Conservation (phyloP, 75 land plant species). For the Pinus albicaulis region DNA sequence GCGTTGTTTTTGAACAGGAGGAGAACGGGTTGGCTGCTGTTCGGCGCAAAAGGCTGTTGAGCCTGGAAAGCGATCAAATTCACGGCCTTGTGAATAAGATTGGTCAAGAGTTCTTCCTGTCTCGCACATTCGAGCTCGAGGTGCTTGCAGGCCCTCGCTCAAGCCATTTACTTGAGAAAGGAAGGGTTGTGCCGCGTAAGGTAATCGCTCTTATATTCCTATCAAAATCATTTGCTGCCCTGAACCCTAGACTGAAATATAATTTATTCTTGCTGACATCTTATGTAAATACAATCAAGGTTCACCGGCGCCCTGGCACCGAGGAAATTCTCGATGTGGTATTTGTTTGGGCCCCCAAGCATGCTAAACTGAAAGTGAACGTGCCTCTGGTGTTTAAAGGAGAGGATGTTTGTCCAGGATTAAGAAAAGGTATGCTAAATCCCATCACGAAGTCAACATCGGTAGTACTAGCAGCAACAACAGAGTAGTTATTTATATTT, state of each 20-base stretch:
- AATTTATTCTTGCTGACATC: neutral
- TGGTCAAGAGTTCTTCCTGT: conserved; percentile 31
- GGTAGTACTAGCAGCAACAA: no score
- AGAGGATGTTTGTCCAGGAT: conserved; percentile 68
- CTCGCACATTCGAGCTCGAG: conserved; percentile 39
- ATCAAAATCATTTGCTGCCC: neutral
- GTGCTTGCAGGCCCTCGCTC: conserved; percentile 61
- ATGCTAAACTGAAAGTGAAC: conserved; percentile 53
- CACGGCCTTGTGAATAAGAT: conserved; percentile 26
- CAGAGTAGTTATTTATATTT: no score
- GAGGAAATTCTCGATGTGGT: conserved; percentile 74
- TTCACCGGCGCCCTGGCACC: conserved; percentile 57
- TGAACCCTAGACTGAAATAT: neutral
- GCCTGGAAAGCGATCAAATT: conserved; percentile 53
- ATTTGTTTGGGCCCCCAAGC: conserved; percentile 73
- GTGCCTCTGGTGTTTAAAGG: conserved; percentile 80
- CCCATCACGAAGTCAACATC: no score
- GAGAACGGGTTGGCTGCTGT: neutral
- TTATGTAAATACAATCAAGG: conserved; percentile 14
- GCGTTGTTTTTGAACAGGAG: conserved; percentile 39
- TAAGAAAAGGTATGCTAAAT: conserved; percentile 56
- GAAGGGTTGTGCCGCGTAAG: conserved; percentile 52
- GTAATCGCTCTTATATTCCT: conserved; percentile 8
- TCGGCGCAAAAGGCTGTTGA: conserved; percentile 30
- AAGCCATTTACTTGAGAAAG: conserved; percentile 32